Percentiles rank a stretch among this genome's conserved stretches.
Evolutionary conservation across 768 basidiomycete species (phyloP).

Genomic region (Mycena metata): DNA sequence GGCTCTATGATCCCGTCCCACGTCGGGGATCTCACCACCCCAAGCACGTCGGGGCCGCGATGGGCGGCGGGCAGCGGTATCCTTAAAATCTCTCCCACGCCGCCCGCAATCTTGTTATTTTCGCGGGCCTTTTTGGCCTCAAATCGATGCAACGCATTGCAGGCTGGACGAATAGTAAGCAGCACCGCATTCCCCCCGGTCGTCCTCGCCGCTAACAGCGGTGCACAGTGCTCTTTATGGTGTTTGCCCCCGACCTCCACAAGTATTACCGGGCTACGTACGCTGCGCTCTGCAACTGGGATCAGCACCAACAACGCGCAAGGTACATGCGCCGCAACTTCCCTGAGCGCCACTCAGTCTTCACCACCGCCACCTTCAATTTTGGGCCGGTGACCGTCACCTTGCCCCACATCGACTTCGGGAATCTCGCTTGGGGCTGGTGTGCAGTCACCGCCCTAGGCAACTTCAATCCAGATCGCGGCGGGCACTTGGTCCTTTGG

Average conservation of each 20-base stretch:
- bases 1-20: background rate
- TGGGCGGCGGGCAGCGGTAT: slow-evolving; percentile 3
- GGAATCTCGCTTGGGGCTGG: slow-evolving; percentile 7
- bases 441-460: background rate
- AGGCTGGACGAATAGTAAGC: slow-evolving; percentile 10
- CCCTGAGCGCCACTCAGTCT: background rate
- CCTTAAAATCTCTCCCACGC: background rate
- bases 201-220: background rate
- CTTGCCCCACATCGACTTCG: background rate
- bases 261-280: background rate
- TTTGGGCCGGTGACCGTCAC: background rate
- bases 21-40: background rate
- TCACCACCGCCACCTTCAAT: slow-evolving; percentile 2
- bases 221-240: background rate
- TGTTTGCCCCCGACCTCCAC: background rate
- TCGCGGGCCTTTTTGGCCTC: slow-evolving; percentile 3
- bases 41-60: background rate
- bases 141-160: slow-evolving; percentile 2
- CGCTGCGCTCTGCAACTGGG: too few species aligned
- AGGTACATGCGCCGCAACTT: background rate
- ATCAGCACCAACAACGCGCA: background rate
- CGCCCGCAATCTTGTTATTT: background rate
- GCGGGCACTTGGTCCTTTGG: background rate
- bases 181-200: too few species aligned
- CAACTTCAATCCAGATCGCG: background rate